A percentile compares a stretch with the other conserved stretches of the same genome.
phyloP scores from a whole-genome alignment of 352 stramenopile genomes.

The Phytophthora pistaciae region DNA sequence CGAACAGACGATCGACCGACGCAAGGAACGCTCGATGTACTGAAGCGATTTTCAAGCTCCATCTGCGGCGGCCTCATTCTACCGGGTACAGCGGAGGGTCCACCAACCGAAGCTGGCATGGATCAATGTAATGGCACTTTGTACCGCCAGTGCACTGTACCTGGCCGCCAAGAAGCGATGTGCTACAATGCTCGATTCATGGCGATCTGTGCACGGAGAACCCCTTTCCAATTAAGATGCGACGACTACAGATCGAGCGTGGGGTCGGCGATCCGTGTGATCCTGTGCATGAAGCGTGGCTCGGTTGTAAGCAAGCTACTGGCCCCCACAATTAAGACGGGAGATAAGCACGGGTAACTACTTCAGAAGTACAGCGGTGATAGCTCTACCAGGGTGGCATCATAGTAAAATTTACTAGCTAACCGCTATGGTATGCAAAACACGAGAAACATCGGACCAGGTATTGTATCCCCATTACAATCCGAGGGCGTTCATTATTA shows the following conservation, averaged over 20 bases:
- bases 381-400: too few relatives aligned
- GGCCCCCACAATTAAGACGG: too few relatives aligned
- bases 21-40: slow-evolving; percentile 5
- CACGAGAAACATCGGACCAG: too few relatives aligned
- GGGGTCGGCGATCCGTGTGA: not conserved
- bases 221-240: slow-evolving; percentile 23
- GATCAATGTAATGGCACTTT: slow-evolving; percentile 28
- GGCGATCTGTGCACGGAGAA: slow-evolving; percentile 26
- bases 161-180: slow-evolving; percentile 13
- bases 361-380: too few relatives aligned
- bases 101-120: not conserved
- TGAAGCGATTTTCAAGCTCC: too few relatives aligned
- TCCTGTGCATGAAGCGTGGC: too few relatives aligned
- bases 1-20: slow-evolving; percentile 19
- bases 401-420: too few relatives aligned
- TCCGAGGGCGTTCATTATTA: too few relatives aligned
- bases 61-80: not conserved
- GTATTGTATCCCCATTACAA: too few relatives aligned
- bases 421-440: too few relatives aligned
- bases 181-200: slow-evolving; percentile 33
- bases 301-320: too few relatives aligned
- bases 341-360: too few relatives aligned
- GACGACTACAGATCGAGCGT: slow-evolving; percentile 32
- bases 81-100: not conserved
- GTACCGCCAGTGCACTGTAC: slow-evolving; percentile 21